phyloP scores from a whole-genome alignment of 768 basidiomycete species.

The Psilocybe cubensis region DNA sequence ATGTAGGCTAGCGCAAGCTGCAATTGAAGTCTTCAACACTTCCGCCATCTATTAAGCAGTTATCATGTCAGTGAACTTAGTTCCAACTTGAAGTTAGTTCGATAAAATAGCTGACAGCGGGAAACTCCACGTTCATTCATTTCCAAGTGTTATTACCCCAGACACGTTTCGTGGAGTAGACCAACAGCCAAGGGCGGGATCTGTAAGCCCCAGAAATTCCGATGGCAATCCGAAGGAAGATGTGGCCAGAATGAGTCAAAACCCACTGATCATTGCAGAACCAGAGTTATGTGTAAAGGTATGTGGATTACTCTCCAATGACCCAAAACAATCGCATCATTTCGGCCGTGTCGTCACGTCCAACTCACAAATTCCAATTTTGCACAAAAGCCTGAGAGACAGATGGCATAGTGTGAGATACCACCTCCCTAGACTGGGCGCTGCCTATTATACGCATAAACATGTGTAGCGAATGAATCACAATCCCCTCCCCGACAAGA shows the following conservation, averaged over 20 bases:
- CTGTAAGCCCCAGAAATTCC: neutral
- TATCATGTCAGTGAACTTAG: no score
- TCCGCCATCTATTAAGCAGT: no score
- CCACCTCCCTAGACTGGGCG: neutral
- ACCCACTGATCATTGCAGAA: no score
- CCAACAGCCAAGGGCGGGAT: no score
- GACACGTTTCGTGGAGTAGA: neutral
- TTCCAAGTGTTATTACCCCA: neutral
- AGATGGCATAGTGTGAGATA: no score
- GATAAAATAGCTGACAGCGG: no score
- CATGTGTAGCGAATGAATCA: neutral
- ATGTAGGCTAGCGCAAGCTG: no score
- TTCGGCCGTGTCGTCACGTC: neutral
- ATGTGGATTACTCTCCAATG: neutral
- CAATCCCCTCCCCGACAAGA: no score
- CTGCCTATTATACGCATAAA: neutral
- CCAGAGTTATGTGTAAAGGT: neutral
- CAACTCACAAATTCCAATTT: neutral
- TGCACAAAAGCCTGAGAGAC: neutral
- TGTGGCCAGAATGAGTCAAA: neutral
- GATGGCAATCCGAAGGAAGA: neutral
- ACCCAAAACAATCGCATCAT: neutral
- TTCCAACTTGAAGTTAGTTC: no score
- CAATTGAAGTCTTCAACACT: no score
- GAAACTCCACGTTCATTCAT: neutral